A percentile compares a stretch with the other conserved stretches of the same genome.
Evolutionary conservation across 176 grass and related monocot genomes (phyloP).

Genomic region (Musa itinerans): DNA sequence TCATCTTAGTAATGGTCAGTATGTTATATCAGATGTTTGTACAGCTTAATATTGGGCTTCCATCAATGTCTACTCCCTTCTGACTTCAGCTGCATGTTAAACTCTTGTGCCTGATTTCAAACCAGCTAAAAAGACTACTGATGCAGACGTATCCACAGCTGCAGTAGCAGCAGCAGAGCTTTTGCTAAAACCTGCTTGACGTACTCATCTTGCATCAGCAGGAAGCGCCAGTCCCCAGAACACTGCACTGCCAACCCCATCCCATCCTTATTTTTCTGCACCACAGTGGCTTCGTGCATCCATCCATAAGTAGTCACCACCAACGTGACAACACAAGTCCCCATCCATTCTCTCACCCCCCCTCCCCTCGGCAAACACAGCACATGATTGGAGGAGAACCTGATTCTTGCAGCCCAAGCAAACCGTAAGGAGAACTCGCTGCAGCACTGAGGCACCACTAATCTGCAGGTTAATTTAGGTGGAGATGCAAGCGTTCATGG

Average conservation of each 20-base stretch:
- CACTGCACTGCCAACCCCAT: not conserved
- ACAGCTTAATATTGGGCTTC: slow-evolving; percentile 3
- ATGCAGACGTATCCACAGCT: too few species aligned
- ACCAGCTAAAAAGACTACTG: too few species aligned
- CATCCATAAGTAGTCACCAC: not conserved
- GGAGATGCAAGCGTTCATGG: too few species aligned
- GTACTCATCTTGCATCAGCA: not conserved
- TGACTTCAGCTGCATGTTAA: not conserved
- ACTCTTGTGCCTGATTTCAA: not conserved
- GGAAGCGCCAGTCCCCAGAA: not conserved
- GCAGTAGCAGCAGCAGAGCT: not conserved
- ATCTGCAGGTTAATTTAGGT: too few species aligned
- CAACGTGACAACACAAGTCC: not conserved
- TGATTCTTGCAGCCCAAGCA: too few species aligned
- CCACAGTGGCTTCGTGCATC: not conserved
- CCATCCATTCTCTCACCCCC: not conserved
- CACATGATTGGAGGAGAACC: too few species aligned
- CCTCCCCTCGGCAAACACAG: not conserved
- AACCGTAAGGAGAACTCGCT: too few species aligned
- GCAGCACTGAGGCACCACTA: too few species aligned
- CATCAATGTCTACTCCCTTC: not conserved
- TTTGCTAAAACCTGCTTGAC: not conserved
- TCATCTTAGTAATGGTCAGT: not conserved
- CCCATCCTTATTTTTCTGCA: not conserved
- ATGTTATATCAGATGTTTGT: not conserved